Evolutionary conservation across 805 yeast species (phyloP), one percentile per base, ranked within the genome.

Genomic region (Lipomyces kockii): DNA sequence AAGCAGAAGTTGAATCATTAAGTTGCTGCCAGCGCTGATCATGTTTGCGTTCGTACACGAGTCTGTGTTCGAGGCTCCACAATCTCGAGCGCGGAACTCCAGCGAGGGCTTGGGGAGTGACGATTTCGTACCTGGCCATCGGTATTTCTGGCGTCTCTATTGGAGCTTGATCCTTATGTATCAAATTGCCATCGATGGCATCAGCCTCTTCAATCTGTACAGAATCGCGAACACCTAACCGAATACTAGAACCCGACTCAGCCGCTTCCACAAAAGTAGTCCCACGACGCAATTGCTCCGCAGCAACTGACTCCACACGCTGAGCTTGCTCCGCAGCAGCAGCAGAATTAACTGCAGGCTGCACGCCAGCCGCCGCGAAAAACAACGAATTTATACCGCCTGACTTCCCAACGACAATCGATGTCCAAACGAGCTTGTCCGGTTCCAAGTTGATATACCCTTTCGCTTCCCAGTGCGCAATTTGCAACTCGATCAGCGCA

Each of bases 341-440:
- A 14, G 9, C 58, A 6, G 46, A 25, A 14, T 11, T 32, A 12
- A 25, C 43, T 5, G 54, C 65, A 4, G 69, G 65, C 37, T 64
- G 64, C 51, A 61, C 56, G 14, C 64, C 60, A 12, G 63, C 65
- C 11, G 63, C 58, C 6, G 58, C 51, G 20, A 57, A 62, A 20
- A 57, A 60, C 53, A 69, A 35, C 35, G 72, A 69, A 43, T 69
- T 69, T 22, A 91, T 88, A 14, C 97, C 97, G 27, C 95, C 92
- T 0, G 93, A 88, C 0, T 95, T 94, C 0, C 97, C 97, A 73
- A 87, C 84, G n/a, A 90, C 83, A 78, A 90, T 83, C 0, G 93
- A 92, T 73, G 89, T 90, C 97, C 97, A 92, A 14, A 91, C 69
- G 14, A 92, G 79, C 54, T 82, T 81, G 0, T 80, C 79, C 2